Evolutionary conservation across 2,329 filamentous ascomycete species (phyloP).

Genomic region (Coniochaeta sp.): DNA sequence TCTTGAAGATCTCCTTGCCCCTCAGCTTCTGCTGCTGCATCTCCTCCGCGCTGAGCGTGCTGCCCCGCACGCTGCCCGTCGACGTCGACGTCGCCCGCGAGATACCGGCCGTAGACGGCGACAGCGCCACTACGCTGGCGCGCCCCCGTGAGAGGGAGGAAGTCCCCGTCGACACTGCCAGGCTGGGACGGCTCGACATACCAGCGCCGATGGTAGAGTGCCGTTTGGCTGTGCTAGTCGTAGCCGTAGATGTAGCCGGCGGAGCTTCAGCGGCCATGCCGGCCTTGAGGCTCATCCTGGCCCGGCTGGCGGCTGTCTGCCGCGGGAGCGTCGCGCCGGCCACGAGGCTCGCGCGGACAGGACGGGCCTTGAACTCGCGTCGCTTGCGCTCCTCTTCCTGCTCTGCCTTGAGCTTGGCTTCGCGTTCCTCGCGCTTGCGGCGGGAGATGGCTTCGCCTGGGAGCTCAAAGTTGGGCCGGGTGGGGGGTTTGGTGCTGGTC

Average conservation of each 20-base stretch:
- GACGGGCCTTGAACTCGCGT: constrained; percentile 57
- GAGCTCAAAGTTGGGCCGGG: constrained; percentile 51
- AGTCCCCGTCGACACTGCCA: constrained; percentile 3
- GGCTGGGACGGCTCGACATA: not conserved
- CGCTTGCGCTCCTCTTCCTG: constrained; percentile 53
- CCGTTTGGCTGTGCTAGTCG: constrained; percentile 17
- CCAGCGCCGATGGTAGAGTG: constrained; percentile 10
- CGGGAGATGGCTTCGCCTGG: constrained; percentile 54
- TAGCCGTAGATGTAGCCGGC: constrained; percentile 16
- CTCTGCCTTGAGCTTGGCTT: constrained; percentile 45
- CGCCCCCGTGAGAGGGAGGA: constrained; percentile 16
- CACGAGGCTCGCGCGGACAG: constrained; percentile 37
- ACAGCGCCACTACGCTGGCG: constrained; percentile 17
- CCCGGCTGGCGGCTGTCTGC: constrained; percentile 50
- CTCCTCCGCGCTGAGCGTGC: constrained; percentile 33
- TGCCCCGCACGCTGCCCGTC: constrained; percentile 32
- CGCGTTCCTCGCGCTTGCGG: constrained; percentile 46
- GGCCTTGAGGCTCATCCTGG: constrained; percentile 38
- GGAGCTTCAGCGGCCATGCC: constrained; percentile 35
- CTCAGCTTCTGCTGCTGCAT: constrained; percentile 41
- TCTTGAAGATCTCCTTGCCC: constrained; percentile 44
- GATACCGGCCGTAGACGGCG: constrained; percentile 18
- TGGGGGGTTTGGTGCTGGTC: constrained; percentile 34
- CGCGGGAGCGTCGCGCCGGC: constrained; percentile 35
- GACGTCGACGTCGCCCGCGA: constrained; percentile 37